Evolutionary conservation across 2,329 filamentous ascomycete genomes (phyloP).

Genomic region (Ophiostoma novo-ulmi): DNA sequence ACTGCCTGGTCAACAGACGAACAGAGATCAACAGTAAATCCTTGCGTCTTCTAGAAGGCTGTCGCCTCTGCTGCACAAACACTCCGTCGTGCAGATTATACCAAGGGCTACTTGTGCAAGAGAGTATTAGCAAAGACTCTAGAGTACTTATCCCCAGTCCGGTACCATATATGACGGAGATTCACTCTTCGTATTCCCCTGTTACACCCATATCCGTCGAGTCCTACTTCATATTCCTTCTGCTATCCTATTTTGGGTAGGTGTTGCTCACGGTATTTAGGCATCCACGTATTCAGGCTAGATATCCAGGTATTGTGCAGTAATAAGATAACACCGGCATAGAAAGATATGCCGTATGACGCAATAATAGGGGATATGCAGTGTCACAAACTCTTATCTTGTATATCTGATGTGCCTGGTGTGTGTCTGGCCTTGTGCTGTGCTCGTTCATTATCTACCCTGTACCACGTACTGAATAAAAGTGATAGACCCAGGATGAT

Average conservation of each 20-base stretch:
- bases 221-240: not conserved
- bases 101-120: not conserved
- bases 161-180: no score
- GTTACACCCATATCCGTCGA: conserved; percentile 9
- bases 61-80: not conserved
- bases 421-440: no score
- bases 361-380: conserved; percentile 8
- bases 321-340: not conserved
- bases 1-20: not conserved
- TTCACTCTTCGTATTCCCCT: not conserved
- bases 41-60: not conserved
- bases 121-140: no score
- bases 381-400: conserved; percentile 7
- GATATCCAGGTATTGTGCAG: no score
- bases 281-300: not conserved
- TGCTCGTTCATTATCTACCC: no score
- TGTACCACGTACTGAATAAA: not conserved
- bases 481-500: no score
- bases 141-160: no score
- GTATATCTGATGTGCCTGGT: not conserved
- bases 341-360: not conserved
- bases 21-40: not conserved
- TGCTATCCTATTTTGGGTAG: not conserved
- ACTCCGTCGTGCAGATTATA: not conserved
- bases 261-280: no score